Evolutionary conservation across 352 stramenopile species (phyloP), one percentile per base, ranked within the genome.

Genomic region (Thalassiosira livingstoniorum): DNA sequence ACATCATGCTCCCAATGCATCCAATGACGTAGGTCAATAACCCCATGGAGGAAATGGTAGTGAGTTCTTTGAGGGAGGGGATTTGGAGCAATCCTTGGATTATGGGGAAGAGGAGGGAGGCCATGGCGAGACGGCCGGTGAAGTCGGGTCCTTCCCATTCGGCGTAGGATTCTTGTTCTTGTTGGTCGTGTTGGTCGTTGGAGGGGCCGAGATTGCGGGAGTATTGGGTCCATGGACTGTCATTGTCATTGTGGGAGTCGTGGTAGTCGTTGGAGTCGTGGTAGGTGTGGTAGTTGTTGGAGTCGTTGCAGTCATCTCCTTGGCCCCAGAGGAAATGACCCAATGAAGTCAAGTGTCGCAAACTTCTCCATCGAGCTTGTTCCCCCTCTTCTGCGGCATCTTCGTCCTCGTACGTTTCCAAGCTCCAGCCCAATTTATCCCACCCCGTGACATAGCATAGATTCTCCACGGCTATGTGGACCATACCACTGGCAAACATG

Each of bases 1-100:
- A 87, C 37, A 87, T 51, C 80, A 87, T 87, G n/a, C 60, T 74
- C 32, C 80, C 80, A 55, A 87, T 70, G 65, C 80, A 87, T 66
- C 80, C 80, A 70, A 87, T 23, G 23, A 64, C 67, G 58, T 87
- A 87, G 2, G 68, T 83, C 0, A 84, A 31, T 7, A 87, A 71
- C 34, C 80, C 80, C 31, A 87, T 55, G 37, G 62, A 62, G 15
- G 68, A 81, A 53, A 87, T 83, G 7, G 69, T 77, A 21, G 65
- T 45, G 35, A 87, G 57, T 58, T 83, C 80, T 43, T 45, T 74
- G 25, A 87, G 58, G 0, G 51, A 75, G 53, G 74, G 80, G 55
- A 87, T 84, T 62, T 83, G 80, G 13, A 87, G 75, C 21, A 87
- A 58, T 23, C 64, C 69, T 62, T 81, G 80, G 51, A 87, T 83